Conservation (phyloP, 345 rosid genomes). For the Rhizophora mangle region DNA sequence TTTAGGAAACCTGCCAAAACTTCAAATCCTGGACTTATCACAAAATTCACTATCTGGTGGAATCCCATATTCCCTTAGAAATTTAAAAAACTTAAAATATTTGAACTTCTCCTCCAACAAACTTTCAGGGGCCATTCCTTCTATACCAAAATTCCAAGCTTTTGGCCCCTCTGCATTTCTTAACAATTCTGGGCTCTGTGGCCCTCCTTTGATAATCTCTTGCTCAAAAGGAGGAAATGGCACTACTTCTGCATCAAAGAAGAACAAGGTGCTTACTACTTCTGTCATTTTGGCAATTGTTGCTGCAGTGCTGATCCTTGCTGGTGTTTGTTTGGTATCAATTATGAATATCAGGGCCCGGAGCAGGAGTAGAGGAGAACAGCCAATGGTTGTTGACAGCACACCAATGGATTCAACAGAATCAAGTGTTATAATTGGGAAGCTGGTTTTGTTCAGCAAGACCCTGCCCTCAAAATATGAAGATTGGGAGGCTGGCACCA, state of each 20-base stretch:
- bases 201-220: conserved; percentile 56
- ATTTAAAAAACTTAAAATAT: conserved; percentile 40
- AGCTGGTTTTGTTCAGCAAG: conserved; percentile 92
- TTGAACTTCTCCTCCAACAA: conserved; percentile 76
- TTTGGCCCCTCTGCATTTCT: conserved; percentile 69
- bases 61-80: conserved; percentile 69
- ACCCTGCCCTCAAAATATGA: conserved; percentile 84
- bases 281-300: conserved; percentile 81
- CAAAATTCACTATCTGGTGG: conserved; percentile 63
- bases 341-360: conserved; percentile 81
- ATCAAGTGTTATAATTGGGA: conserved; percentile 72
- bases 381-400: conserved; percentile 56
- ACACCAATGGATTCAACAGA: conserved; percentile 70
- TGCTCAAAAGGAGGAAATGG: conserved; percentile 47
- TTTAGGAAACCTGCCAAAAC: conserved; percentile 53
- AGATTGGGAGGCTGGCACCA: conserved; percentile 95
- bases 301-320: conserved; percentile 76
- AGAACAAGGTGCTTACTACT: conserved; percentile 52
- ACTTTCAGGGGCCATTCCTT: conserved; percentile 73
- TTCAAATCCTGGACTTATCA: conserved; percentile 66
- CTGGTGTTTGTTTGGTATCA: conserved; percentile 74
- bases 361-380: conserved; percentile 45
- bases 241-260: conserved; percentile 28
- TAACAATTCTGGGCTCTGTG: conserved; percentile 74
- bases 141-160: conserved; percentile 38